These are phyloP conservation scores for Boehmeria nivea DNA, from an alignment of 306 rosid species.

Conservation along the genomic window DNA sequence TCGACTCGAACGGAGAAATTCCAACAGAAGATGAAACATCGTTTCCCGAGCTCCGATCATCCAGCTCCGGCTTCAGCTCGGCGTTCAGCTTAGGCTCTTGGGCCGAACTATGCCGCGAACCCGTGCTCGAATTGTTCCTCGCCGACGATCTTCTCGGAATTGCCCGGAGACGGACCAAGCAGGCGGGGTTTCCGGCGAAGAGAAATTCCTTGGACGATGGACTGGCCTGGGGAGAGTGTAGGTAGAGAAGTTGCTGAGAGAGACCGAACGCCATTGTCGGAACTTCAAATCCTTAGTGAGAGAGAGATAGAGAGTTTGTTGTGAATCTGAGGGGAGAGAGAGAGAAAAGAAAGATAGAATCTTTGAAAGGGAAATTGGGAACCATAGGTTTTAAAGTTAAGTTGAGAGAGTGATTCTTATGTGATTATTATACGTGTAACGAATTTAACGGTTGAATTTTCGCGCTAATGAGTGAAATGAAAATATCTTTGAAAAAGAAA, in stretches of 20 bases:
- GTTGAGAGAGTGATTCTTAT: too few species aligned
- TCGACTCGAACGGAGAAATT: slow-evolving; percentile 7
- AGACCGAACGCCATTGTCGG: slow-evolving; percentile 37
- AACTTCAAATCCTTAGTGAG: not conserved
- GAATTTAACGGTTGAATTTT: not conserved
- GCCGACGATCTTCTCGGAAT: slow-evolving; percentile 20
- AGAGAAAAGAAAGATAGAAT: not conserved
- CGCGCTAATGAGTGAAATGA: not conserved
- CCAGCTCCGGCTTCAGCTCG: not conserved
- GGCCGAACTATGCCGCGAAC: slow-evolving; percentile 27
- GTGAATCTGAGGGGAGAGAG: not conserved
- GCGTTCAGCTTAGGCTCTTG: slow-evolving; percentile 21
- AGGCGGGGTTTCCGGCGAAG: slow-evolving; percentile 25
- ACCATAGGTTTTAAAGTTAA: slow-evolving; percentile 1
- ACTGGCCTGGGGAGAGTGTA: slow-evolving; percentile 24
- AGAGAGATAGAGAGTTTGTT: not conserved
- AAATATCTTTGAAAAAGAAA: not conserved
- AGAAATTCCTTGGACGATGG: slow-evolving; percentile 12
- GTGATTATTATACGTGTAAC: too few species aligned
- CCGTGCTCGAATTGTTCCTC: slow-evolving; percentile 8
- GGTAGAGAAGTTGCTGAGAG: slow-evolving; percentile 20
- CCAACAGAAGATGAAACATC: slow-evolving; percentile 8
- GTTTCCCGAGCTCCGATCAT: not conserved
- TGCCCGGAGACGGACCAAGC: slow-evolving; percentile 13
- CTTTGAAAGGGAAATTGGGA: not conserved